Base-by-base conservation (phyloP, 331 rosid species). In the Acacia pycnantha region DNA sequence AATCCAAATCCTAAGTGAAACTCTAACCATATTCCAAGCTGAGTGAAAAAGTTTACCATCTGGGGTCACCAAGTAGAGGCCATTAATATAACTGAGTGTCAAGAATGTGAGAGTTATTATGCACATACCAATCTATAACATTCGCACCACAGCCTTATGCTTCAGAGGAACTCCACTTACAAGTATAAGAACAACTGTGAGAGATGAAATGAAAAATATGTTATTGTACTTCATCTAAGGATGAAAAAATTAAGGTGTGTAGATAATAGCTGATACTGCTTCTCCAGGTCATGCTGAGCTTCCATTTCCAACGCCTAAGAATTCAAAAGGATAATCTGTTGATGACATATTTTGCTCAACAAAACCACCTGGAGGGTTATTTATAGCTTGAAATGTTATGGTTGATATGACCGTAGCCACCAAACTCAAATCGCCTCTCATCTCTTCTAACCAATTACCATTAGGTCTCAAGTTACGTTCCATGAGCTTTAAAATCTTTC, bases 211-310 rank as follows among this genome's bases (percentile, higher is more conserved):
- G 31, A 76, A 82, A 40, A 81, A 9, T 5, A 58, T 19, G 15
- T 64, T 85, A 44, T 81, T 73, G 62, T 41, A 53, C 0, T 7
- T 4, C 5, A 58, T 0, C 40, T 54, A 73, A n/a, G n/a, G n/a
- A 0, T 0, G 11, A 0, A 15, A 0, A 1, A 0, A 0, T 1
- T 0, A 0, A 35, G 40, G 8, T 37, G 3, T 8, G 22, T 5
- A 31, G 4, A 0, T 0, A 0, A 4, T 0, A 9, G 6, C 77
- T 0, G 50, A 13, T 1, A 85, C 54, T 0, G 83, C 27, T 1
- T 79, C 13, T 14, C 83, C 75, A 2, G 69, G 83, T 1, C 4
- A 0, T 11, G 21, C 50, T 1, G 1, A 0, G 18, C 0, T 11
- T 3, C 16, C 33, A 11, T 59, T 2, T 4, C 8, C 41, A 37